Conservation (phyloP, 2,329 filamentous ascomycete genomes). For the Fusarium torulosum region DNA sequence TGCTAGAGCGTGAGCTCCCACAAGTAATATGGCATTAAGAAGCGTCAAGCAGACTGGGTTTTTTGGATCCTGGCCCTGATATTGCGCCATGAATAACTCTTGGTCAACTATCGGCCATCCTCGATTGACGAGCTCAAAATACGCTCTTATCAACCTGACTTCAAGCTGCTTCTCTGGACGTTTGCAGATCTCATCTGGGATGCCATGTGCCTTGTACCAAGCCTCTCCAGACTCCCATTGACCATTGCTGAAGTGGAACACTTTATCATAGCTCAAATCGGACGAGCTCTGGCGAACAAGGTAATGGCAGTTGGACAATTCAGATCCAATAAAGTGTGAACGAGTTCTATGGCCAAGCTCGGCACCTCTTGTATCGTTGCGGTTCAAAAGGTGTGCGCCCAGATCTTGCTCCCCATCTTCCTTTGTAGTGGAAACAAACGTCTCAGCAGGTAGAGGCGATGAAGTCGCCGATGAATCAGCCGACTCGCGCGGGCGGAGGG, state of each 20-base stretch:
- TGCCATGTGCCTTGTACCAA: conserved; percentile 6
- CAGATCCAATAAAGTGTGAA: conserved; percentile 11
- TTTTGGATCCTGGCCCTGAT: background rate
- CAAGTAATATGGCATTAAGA: conserved; percentile 11
- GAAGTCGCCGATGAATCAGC: background rate
- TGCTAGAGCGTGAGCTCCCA: conserved; percentile 14
- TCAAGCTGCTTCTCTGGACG: conserved; percentile 10
- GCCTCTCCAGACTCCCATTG: background rate
- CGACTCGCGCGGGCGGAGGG: background rate
- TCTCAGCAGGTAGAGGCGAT: background rate
- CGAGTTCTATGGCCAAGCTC: conserved; percentile 19
- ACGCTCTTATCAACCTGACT: background rate
- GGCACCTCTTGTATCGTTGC: conserved; percentile 1
- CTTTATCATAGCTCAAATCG: background rate
- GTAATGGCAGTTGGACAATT: conserved; percentile 10
- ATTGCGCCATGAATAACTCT: conserved; percentile 20
- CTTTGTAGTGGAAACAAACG: rapidly evolving
- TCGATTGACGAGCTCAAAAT: conserved; percentile 3
- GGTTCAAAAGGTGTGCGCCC: background rate
- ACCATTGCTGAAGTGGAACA: conserved; percentile 18
- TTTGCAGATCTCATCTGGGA: background rate
- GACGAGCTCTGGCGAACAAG: conserved; percentile 5
- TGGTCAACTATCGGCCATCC: conserved; percentile 23
- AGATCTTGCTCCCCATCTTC: conserved; percentile 8
- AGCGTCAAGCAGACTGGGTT: conserved; percentile 18